Base-by-base conservation (phyloP, 768 basidiomycete species). In the Trametes gibbosa region DNA sequence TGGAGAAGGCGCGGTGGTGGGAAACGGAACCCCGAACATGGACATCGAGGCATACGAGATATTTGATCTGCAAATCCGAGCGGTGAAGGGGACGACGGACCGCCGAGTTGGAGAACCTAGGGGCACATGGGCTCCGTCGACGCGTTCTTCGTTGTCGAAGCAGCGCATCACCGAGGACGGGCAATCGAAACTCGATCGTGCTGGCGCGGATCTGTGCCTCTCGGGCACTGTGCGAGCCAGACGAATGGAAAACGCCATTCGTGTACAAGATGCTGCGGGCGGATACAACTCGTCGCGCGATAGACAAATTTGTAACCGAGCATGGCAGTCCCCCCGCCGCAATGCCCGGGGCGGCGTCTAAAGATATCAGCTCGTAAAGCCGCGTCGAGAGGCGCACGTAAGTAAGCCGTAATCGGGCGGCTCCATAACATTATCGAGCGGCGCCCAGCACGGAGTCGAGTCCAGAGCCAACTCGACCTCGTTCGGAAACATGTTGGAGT, bases 31-130 rank as follows among this genome's bases (percentile, higher is more conserved):
- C 17, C 54, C 50, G n/a, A 23, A 39, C 21, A 51, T 23, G 37
- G 37, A n/a, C 23, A 41, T 29, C 25, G 39, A 56, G 41, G 42
- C 45, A 41, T 56, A 35, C 23, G 53, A 50, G n/a, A 29, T 41
- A 34, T 24, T 46, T 50, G 53, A 51, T 60, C 17, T 50, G 29
- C 47, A 40, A 14, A 21, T 21, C 17, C 24, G 54, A 50, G 55
- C 42, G 49, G 50, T 35, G 43, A 17, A 52, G 49, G 43, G 39
- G 27, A 39, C 55, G 50, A 61, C 50, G 55, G 53, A 49, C 53
- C 37, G 60, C 60, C 45, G 50, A 3, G 51, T 35, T 47, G 45
- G 43, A 23, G 16, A 5, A 6, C 8, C 16, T 25, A 16, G 27
- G 1, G 54, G 50, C 60, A 53, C 60, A 61, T 61, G 60, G 29